phyloP scores from a whole-genome alignment of 2,329 filamentous ascomycete genomes.

The Rhinocladiella mackenziei region DNA sequence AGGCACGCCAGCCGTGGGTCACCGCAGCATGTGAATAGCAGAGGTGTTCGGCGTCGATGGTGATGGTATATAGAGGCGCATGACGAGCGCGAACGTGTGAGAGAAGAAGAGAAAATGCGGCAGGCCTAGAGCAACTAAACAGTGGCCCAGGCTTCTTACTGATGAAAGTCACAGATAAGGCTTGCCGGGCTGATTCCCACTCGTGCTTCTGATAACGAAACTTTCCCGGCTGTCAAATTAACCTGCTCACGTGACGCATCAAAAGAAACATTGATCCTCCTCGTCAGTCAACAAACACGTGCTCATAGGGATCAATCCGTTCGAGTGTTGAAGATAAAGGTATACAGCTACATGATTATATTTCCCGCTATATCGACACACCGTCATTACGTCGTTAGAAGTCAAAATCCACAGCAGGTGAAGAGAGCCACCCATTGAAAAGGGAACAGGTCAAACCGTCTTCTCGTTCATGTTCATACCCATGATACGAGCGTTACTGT shows the following conservation, averaged over 20 bases:
- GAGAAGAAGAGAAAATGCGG: not conserved
- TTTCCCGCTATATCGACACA: not conserved
- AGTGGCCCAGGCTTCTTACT: not conserved
- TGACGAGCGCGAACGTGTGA: not conserved
- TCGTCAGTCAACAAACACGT: too few species aligned
- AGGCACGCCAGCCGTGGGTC: too few species aligned
- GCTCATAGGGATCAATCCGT: too few species aligned
- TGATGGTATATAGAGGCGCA: not conserved
- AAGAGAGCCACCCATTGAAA: not conserved
- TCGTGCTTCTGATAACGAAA: not conserved
- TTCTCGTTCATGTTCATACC: not conserved
- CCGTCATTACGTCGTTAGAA: conserved; percentile 4
- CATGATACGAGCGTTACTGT: not conserved
- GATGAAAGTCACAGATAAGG: conserved; percentile 2
- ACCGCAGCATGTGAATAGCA: not conserved
- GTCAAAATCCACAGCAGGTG: conserved; percentile 1
- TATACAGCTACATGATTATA: conserved; percentile 8
- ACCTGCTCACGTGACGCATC: not conserved
- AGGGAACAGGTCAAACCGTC: too few species aligned
- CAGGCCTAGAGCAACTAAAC: not conserved
- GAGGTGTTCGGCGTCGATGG: not conserved
- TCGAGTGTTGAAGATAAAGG: too few species aligned
- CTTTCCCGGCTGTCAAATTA: not conserved
- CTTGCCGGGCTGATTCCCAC: not conserved
- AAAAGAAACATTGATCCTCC: too few species aligned